Conservation (phyloP, 345 rosid species). For the Salix caprea region DNA sequence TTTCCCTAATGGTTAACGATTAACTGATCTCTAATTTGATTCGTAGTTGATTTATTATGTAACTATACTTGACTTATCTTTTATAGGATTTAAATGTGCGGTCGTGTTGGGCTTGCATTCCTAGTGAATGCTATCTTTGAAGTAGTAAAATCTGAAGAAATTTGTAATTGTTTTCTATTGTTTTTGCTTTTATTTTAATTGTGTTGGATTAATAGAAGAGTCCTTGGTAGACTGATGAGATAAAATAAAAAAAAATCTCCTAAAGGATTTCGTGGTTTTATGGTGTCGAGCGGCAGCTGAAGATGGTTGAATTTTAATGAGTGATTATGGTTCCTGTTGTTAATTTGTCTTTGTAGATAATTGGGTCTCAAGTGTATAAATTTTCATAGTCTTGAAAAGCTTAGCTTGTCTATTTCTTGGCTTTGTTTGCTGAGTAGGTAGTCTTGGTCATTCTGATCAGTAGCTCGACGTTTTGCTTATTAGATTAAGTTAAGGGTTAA, state of each 20-base stretch:
- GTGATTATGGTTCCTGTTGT: not conserved
- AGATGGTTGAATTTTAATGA: not conserved
- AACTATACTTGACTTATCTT: not conserved
- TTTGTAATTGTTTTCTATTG: not conserved
- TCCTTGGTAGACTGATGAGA: not conserved
- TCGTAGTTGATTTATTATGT: not conserved
- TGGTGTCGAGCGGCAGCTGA: not conserved
- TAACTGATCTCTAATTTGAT: not conserved
- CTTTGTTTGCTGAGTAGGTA: too few species aligned
- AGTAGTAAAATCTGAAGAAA: not conserved
- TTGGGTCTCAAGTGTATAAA: not conserved
- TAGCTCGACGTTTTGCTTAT: not conserved
- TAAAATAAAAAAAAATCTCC: not conserved
- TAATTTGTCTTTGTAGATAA: not conserved
- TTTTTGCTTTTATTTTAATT: not conserved
- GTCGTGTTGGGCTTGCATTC: not conserved
- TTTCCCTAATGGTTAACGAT: not conserved
- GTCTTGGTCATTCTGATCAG: too few species aligned
- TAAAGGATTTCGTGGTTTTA: not conserved
- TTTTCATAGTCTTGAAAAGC: not conserved
- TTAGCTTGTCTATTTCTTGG: not conserved
- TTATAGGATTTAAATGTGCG: not conserved
- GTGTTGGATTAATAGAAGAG: not conserved
- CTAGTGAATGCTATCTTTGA: not conserved
- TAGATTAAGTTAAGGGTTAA: not conserved